Base-by-base conservation (phyloP, 2,329 filamentous ascomycete species). In the Hortaea werneckii region DNA sequence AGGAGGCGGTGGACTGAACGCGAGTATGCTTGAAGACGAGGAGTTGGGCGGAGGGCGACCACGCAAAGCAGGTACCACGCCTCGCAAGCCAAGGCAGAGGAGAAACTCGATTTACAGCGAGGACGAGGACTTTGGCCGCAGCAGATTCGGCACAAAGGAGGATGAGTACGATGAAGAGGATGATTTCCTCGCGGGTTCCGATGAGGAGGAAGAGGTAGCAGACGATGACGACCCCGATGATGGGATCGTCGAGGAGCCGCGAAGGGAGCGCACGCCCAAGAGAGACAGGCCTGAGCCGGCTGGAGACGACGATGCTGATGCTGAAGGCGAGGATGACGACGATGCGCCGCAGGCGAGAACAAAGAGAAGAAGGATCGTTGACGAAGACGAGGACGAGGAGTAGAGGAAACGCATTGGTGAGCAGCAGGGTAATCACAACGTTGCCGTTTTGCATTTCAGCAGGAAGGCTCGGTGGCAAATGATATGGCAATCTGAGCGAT, bases 141-240 rank as follows among this genome's bases (percentile, higher is more conserved):
- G 79, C 11, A 74, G 76, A 34, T 77, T 79, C 29, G 71, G 70
- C 40, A 74, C 75, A 29, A 76, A 78, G 43, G 76, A 82, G 49
- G 83, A 89, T 53, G 83, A 87, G 55, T 90, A 90, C 60, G 85
- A 89, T 51, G 75, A 83, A 60, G 83, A 83, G 30, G 85, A 90
- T 58, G 85, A 83, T 47, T 90, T 90, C 61, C 76, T 90, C 46
- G 85, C 83, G 3, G 74, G 73, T 3, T 87, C 82, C 56, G 85
- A 87, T 53, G 83, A 87, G 48, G 85, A 88, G 37, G 65, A 65
- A 45, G 63, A 66, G 37, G 78, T 76, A 29, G 78, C 72, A 3
- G 79, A 75, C 1, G 80, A 81, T 13, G 80, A 84, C 1, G 60
- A 64, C 29, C 68, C 71, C 34, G 50, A 69, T 48, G 70, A 72